Evolutionary conservation across 192 early-diverging fungal species (phyloP).

Genomic region (Umbelopsis sp.): DNA sequence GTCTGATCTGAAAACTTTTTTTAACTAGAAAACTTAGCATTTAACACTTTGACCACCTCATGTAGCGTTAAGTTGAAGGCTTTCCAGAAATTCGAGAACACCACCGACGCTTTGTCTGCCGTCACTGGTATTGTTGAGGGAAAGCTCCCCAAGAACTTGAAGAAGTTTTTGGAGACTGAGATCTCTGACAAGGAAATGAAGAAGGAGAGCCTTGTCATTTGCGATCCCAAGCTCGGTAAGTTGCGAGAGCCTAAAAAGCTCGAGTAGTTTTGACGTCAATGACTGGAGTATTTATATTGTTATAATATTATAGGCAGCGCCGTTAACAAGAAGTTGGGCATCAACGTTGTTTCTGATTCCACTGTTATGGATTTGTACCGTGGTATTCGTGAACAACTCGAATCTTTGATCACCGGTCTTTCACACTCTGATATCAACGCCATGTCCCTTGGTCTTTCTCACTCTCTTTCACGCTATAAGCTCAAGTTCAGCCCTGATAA

Average conservation of each 20-base stretch:
- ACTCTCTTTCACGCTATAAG: constrained; percentile 98
- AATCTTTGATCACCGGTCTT: constrained; percentile 86
- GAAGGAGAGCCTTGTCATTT: constrained; percentile 90
- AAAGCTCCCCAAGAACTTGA: constrained; percentile 94
- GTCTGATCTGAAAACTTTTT: background rate
- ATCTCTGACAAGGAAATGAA: constrained; percentile 87
- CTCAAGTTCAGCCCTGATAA: constrained; percentile 99
- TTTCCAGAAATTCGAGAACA: constrained; percentile 98
- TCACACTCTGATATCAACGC: constrained; percentile 87
- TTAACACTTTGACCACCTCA: background rate
- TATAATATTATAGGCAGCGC: constrained; percentile 51
- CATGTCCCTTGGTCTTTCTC: constrained; percentile 98
- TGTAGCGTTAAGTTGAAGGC: constrained; percentile 88
- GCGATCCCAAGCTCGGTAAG: constrained; percentile 92
- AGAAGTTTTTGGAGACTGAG: constrained; percentile 86
- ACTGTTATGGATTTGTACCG: constrained; percentile 92
- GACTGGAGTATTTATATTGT: background rate
- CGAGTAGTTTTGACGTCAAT: constrained; percentile 2
- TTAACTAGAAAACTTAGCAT: constrained; percentile 22
- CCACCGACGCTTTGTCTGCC: constrained; percentile 93
- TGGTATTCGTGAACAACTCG: constrained; percentile 94
- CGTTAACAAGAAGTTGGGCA: constrained; percentile 85
- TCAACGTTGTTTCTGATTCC: constrained; percentile 83
- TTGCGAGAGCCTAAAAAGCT: background rate
- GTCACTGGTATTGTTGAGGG: constrained; percentile 97